These are phyloP conservation scores for Trypanosoma vivax DNA, from an alignment of 208 protist genomes.

Conservation along the genomic window DNA sequence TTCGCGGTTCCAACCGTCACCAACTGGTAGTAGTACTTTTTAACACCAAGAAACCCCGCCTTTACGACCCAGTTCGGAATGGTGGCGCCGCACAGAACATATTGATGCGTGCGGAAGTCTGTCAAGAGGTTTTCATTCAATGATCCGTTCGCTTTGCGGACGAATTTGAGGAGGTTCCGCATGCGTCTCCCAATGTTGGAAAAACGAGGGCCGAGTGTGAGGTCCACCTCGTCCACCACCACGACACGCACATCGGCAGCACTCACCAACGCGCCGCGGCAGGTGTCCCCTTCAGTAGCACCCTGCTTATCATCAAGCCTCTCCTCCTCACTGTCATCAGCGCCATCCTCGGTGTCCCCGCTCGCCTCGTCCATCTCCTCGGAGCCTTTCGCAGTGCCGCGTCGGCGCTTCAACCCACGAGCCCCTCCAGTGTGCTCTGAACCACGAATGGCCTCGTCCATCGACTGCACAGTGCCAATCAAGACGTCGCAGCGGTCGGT, in stretches of 20 bases:
- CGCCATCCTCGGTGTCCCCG: constrained; percentile 6
- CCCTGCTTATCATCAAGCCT: too few species aligned
- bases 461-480: constrained; percentile 60
- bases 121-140: constrained; percentile 53
- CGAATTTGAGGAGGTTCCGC: constrained; percentile 76
- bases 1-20: constrained; percentile 68
- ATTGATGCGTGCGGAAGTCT: constrained; percentile 85
- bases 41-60: constrained; percentile 84
- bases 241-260: constrained; percentile 60
- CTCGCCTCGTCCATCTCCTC: constrained; percentile 31
- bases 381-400: constrained; percentile 24
- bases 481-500: constrained; percentile 46
- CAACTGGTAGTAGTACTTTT: constrained; percentile 91
- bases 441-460: constrained; percentile 80
- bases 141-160: constrained; percentile 73
- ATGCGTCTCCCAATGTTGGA: constrained; percentile 79
- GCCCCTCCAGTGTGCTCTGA: constrained; percentile 1
- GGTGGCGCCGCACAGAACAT: constrained; percentile 86
- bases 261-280: constrained; percentile 25
- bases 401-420: constrained; percentile 17
- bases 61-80: constrained; percentile 90
- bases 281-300: constrained; percentile 6
- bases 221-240: constrained; percentile 87
- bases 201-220: constrained; percentile 83
- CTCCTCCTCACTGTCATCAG: constrained; percentile 11